Evolutionary conservation across 495 filamentous ascomycete genomes (phyloP).

Genomic region (Hypoxylon fuscum): DNA sequence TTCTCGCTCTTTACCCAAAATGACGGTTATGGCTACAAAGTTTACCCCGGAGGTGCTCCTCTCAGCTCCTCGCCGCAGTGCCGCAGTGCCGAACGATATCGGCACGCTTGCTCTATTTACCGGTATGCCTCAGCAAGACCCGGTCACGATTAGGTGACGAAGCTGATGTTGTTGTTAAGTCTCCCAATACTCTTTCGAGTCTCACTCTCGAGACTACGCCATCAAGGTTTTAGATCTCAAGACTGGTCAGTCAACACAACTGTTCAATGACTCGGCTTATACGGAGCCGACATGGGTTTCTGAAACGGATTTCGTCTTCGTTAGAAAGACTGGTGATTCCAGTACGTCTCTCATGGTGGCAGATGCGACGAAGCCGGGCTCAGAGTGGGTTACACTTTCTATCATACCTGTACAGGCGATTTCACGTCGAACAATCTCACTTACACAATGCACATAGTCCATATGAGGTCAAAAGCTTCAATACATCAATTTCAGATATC

Average conservation of each 20-base stretch:
- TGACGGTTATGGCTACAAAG: constrained; percentile 73
- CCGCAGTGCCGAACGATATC: constrained; percentile 76
- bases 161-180: constrained; percentile 28
- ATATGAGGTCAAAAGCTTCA: constrained; percentile 68
- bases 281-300: constrained; percentile 82
- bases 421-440: no score
- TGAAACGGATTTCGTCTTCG: constrained; percentile 70
- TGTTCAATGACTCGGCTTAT: constrained; percentile 70
- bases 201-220: constrained; percentile 76
- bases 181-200: constrained; percentile 84
- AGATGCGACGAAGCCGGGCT: constrained; percentile 63
- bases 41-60: constrained; percentile 86
- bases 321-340: constrained; percentile 65
- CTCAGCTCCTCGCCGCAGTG: constrained; percentile 80
- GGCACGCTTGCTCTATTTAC: constrained; percentile 77
- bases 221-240: constrained; percentile 78
- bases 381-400: constrained; percentile 36
- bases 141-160: not conserved
- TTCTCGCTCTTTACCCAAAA: constrained; percentile 43
- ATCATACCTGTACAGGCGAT: no score
- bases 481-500: constrained; percentile 75
- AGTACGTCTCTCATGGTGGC: constrained; percentile 70
- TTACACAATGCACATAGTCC: constrained; percentile 53
- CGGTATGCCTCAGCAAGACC: constrained; percentile 36
- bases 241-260: constrained; percentile 69